Evolutionary conservation across 148 eudicot species (phyloP).

Genomic region (Selenicereus undatus): DNA sequence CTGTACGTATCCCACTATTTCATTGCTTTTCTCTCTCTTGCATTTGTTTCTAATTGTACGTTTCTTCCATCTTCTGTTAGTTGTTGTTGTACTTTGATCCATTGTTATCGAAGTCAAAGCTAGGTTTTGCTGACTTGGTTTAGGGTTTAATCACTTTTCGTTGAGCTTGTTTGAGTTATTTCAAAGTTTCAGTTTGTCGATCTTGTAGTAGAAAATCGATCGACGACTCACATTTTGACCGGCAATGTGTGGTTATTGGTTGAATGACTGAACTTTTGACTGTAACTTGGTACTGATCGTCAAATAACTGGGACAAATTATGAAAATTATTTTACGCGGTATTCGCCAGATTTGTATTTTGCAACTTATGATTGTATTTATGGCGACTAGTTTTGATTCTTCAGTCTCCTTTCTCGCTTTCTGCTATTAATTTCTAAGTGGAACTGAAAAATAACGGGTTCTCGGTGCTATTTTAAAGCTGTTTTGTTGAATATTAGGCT

Average conservation of each 20-base stretch:
- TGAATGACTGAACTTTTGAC: not conserved
- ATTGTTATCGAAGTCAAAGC: not conserved
- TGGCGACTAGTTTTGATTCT: not conserved
- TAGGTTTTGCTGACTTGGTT: not conserved
- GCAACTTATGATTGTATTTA: not conserved
- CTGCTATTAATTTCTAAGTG: too few relatives aligned
- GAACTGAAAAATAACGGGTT: not conserved
- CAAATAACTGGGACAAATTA: not conserved
- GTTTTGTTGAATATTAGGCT: not conserved
- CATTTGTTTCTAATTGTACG: not conserved
- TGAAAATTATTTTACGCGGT: too few relatives aligned
- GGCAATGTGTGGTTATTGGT: not conserved
- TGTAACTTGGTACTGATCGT: not conserved
- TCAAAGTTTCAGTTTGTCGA: not conserved
- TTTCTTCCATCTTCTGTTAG: not conserved
- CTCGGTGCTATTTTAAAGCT: not conserved
- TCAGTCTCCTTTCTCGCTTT: not conserved
- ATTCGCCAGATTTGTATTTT: not conserved
- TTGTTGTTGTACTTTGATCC: not conserved
- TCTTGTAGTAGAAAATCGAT: not conserved
- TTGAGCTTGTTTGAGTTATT: not conserved
- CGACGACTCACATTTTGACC: not conserved
- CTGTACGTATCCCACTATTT: conserved; percentile 32
- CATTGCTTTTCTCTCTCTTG: not conserved
- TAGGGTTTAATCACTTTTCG: not conserved